phyloP scores from a whole-genome alignment of 2,329 filamentous ascomycete genomes.

The Beauveria varroae region DNA sequence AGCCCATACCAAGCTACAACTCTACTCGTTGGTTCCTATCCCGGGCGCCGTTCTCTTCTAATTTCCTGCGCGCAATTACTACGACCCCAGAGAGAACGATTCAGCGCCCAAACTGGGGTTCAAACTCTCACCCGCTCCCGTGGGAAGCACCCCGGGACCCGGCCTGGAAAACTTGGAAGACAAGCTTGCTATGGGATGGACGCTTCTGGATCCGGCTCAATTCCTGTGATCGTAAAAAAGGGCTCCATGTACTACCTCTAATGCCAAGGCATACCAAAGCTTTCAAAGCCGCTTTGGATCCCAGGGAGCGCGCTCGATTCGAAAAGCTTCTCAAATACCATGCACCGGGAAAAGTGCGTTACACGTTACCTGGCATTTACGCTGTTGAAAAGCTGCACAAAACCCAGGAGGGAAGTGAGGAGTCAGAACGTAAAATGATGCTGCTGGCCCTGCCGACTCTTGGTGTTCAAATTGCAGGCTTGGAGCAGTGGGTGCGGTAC shows the following conservation, averaged over 20 bases:
- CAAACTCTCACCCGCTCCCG: neutral
- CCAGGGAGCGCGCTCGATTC: conserved; percentile 26
- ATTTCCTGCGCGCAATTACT: conserved; percentile 16
- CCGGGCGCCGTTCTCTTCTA: conserved; percentile 37
- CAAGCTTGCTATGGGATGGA: conserved; percentile 44
- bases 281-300: conserved; percentile 38
- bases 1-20: conserved; percentile 20
- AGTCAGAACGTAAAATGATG: conserved; percentile 19
- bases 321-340: conserved; percentile 37
- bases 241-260: conserved; percentile 40
- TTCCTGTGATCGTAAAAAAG: conserved; percentile 31
- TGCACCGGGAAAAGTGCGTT: conserved; percentile 48
- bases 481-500: conserved; percentile 42
- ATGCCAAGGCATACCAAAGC: conserved; percentile 33
- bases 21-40: conserved; percentile 36
- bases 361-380: conserved; percentile 49
- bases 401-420: neutral
- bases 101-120: neutral
- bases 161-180: conserved; percentile 27
- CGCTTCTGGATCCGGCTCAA: conserved; percentile 53
- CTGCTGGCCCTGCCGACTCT: conserved; percentile 48
- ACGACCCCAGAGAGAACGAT: neutral
- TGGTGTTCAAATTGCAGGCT: conserved; percentile 36
- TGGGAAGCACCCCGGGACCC: conserved; percentile 21
- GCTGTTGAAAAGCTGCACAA: conserved; percentile 24